These are phyloP conservation scores for Candida fluviatilis DNA, from an alignment of 805 yeast species.

Conservation along the genomic window DNA sequence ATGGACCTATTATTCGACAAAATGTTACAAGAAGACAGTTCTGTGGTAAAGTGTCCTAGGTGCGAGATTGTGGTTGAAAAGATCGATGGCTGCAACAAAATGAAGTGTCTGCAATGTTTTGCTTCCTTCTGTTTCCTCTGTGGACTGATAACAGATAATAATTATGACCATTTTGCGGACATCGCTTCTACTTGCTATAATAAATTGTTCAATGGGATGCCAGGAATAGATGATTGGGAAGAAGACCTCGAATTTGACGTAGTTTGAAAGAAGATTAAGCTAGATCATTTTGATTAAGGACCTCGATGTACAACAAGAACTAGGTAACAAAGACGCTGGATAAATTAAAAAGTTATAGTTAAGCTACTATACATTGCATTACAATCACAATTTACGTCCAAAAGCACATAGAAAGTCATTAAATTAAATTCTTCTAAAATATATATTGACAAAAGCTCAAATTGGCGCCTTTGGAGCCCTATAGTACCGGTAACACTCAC, in stretches of 20 bases:
- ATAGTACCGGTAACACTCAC: slow-evolving; percentile 48
- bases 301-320: too few species aligned
- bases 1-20: slow-evolving; percentile 47
- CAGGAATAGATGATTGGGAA: slow-evolving; percentile 16
- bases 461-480: slow-evolving; percentile 13
- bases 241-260: too few species aligned
- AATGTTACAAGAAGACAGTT: slow-evolving; percentile 37
- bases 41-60: slow-evolving; percentile 49
- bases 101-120: slow-evolving; percentile 50
- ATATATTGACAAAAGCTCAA: too few species aligned
- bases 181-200: slow-evolving; percentile 42
- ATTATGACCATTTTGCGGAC: slow-evolving; percentile 51
- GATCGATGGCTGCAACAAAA: slow-evolving; percentile 62
- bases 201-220: slow-evolving; percentile 49
- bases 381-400: too few species aligned
- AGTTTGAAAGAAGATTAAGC: too few species aligned
- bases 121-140: slow-evolving; percentile 54
- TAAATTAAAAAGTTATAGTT: too few species aligned
- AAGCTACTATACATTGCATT: too few species aligned
- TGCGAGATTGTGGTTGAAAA: slow-evolving; percentile 49
- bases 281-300: too few species aligned
- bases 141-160: slow-evolving; percentile 22
- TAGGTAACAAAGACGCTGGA: too few species aligned
- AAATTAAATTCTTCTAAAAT: too few species aligned
- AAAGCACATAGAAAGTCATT: neutral